These are phyloP conservation scores for Carex parvula DNA, from an alignment of 176 grass and related monocot species.

Conservation along the genomic window DNA sequence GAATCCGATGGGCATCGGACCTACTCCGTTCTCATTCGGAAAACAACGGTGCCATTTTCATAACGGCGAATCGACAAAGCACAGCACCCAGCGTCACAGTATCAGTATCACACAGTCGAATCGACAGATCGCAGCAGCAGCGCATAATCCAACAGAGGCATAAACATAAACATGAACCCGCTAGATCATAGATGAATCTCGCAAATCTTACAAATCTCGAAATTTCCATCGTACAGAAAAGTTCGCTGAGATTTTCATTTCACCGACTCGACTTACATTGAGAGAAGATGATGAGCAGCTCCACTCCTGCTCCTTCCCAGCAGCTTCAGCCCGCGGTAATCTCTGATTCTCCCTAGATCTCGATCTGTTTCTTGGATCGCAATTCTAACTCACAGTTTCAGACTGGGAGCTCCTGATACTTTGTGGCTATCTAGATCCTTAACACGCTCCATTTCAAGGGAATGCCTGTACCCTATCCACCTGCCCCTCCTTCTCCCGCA, in stretches of 20 bases:
- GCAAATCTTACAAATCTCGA: neutral
- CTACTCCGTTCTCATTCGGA: no score
- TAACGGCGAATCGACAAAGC: no score
- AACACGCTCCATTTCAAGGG: neutral
- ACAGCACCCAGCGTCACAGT: no score
- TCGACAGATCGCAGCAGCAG: no score
- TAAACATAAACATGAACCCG: neutral
- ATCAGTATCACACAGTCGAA: no score
- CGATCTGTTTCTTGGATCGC: neutral
- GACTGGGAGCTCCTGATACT: neutral
- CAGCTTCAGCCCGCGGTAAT: conserved; percentile 11
- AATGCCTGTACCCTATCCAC: neutral
- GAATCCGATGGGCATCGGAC: no score
- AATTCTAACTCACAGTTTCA: neutral
- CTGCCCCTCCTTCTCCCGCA: neutral
- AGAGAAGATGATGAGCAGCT: conserved; percentile 23
- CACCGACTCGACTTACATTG: neutral
- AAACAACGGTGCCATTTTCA: no score
- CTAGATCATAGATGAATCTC: neutral
- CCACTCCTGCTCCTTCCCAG: conserved; percentile 1
- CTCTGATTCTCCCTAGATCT: conserved; percentile 21
- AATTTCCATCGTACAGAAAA: neutral
- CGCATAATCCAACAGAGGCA: neutral
- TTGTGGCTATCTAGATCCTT: neutral
- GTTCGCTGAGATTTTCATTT: neutral